These are phyloP conservation scores for Trichoderma polysporum DNA, from an alignment of 2,329 filamentous ascomycete genomes.

Conservation along the genomic window DNA sequence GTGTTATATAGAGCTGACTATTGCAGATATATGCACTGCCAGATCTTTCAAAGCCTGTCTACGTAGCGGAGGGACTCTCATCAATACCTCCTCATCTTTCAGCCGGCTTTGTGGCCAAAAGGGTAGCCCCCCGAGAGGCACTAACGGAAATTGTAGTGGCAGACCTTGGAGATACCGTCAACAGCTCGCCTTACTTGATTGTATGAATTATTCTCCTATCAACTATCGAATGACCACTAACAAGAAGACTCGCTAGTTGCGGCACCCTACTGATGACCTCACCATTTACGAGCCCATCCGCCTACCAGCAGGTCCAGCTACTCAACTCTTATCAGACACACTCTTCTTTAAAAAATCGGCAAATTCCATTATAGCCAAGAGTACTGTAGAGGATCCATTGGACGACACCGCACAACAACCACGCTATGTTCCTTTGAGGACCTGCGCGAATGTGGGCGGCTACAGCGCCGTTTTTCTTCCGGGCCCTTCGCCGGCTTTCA, in stretches of 20 bases:
- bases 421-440: slow-evolving; percentile 54
- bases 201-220: slow-evolving; percentile 48
- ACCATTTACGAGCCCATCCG: slow-evolving; percentile 83
- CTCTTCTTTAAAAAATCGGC: slow-evolving; percentile 75
- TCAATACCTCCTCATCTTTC: slow-evolving; percentile 77
- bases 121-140: slow-evolving; percentile 69
- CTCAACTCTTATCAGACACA: slow-evolving; percentile 48
- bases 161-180: slow-evolving; percentile 74
- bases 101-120: slow-evolving; percentile 65
- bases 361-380: slow-evolving; percentile 66
- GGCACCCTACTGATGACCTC: slow-evolving; percentile 77
- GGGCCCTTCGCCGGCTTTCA: slow-evolving; percentile 74
- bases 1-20: neutral
- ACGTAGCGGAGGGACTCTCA: slow-evolving; percentile 71
- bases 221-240: neutral
- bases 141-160: slow-evolving; percentile 80
- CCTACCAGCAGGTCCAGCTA: slow-evolving; percentile 39
- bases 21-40: slow-evolving; percentile 72
- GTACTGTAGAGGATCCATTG: slow-evolving; percentile 48
- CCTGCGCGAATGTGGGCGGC: slow-evolving; percentile 66
- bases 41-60: slow-evolving; percentile 68
- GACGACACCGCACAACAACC: slow-evolving; percentile 49
- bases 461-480: slow-evolving; percentile 82
- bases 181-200: slow-evolving; percentile 75
- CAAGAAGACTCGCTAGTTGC: slow-evolving; percentile 52